Evolutionary conservation across 768 basidiomycete species (phyloP).

Genomic region (Tulasnella sp.): DNA sequence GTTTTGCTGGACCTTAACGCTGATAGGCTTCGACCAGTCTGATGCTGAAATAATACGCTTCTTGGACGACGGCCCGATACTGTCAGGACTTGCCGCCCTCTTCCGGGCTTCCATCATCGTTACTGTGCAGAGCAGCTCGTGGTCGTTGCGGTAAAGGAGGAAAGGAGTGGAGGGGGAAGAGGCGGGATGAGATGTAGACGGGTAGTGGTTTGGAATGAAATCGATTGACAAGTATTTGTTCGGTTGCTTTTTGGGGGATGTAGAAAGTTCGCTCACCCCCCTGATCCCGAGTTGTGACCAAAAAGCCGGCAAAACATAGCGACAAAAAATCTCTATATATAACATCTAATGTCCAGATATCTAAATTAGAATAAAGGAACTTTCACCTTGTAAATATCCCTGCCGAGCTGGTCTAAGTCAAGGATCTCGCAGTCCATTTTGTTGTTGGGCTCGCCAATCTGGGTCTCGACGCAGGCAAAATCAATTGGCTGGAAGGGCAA

Average conservation of each 20-base stretch:
- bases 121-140: neutral
- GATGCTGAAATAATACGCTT: constrained; percentile 7
- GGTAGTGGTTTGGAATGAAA: neutral
- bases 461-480: constrained; percentile 85
- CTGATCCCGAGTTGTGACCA: neutral
- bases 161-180: neutral
- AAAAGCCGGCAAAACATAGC: neutral
- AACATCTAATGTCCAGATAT: neutral
- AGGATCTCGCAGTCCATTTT: constrained; percentile 78
- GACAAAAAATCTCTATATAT: neutral
- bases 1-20: neutral
- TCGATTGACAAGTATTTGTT: neutral
- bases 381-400: neutral
- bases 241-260: neutral
- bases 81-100: constrained; percentile 10
- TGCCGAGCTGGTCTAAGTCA: constrained; percentile 22
- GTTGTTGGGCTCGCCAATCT: constrained; percentile 66
- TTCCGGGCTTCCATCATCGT: constrained; percentile 10
- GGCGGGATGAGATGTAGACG: neutral
- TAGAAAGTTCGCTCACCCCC: neutral
- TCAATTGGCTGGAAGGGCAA: constrained; percentile 47
- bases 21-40: constrained; percentile 8
- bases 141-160: neutral
- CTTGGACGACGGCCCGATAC: constrained; percentile 1
- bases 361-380: constrained; percentile 4